Conservation (phyloP, 2,329 filamentous ascomycete genomes). For the Huntiella omanensis region DNA sequence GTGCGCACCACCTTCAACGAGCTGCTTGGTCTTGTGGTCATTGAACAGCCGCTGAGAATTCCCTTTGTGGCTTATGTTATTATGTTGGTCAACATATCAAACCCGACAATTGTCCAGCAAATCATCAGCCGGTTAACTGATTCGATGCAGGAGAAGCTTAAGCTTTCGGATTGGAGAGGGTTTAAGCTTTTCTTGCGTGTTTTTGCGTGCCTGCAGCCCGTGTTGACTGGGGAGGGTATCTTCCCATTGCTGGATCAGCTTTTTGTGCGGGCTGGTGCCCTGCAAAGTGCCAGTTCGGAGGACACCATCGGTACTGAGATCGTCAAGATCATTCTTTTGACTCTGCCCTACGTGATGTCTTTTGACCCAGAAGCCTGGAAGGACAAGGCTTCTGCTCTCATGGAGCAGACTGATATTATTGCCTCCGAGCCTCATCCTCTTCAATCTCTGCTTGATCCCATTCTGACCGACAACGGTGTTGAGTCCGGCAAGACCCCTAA, state of each 20-base stretch:
- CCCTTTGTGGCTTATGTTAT: conserved; percentile 78
- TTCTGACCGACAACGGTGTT: conserved; percentile 41
- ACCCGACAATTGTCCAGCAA: conserved; percentile 53
- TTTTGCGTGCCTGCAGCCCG: conserved; percentile 64
- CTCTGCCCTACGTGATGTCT: conserved; percentile 75
- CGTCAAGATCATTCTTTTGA: conserved; percentile 89
- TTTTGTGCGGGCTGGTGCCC: conserved; percentile 76
- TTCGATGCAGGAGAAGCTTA: conserved; percentile 47
- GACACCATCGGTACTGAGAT: conserved; percentile 71
- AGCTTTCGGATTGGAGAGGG: conserved; percentile 64
- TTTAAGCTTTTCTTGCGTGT: conserved; percentile 85
- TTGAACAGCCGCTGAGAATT: conserved; percentile 95
- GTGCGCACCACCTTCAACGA: conserved; percentile 54
- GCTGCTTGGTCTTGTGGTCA: conserved; percentile 53
- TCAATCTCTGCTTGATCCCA: conserved; percentile 69
- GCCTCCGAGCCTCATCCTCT: conserved; percentile 73
- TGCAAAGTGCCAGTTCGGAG: conserved; percentile 83
- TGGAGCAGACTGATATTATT: conserved; percentile 91
- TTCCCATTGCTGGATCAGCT: conserved; percentile 74
- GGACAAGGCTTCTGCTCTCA: conserved; percentile 55
- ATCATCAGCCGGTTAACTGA: conserved; percentile 45
- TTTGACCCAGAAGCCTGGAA: conserved; percentile 51
- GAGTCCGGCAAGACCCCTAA: conserved; percentile 45
- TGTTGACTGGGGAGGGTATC: conserved; percentile 67
- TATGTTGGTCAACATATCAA: conserved; percentile 59